A percentile compares a stretch with the other conserved stretches of the same genome.
Conservation (phyloP, 768 basidiomycete species). For the Austroboletus festivus region DNA sequence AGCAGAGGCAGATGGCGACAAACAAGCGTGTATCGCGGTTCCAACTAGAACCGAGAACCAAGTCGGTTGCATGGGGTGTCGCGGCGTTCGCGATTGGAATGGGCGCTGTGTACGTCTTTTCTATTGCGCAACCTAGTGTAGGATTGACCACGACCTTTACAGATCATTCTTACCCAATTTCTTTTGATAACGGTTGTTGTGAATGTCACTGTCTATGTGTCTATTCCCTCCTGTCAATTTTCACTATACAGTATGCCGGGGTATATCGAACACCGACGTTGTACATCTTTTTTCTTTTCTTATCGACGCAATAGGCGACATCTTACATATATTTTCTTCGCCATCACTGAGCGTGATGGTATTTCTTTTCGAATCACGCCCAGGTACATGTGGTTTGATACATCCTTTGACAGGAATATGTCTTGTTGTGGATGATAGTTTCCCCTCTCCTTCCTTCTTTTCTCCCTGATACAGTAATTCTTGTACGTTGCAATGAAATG, state of each 20-base stretch:
- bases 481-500: constrained; percentile 11
- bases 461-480: constrained; percentile 5
- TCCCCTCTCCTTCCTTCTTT: neutral
- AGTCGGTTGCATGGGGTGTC: constrained; percentile 80
- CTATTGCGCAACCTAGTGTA: neutral
- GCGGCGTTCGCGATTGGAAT: constrained; percentile 81
- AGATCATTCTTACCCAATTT: constrained; percentile 63
- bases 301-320: constrained; percentile 18
- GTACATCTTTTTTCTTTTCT: constrained; percentile 10
- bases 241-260: constrained; percentile 15
- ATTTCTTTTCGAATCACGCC: neutral
- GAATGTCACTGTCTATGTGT: constrained; percentile 15
- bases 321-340: neutral
- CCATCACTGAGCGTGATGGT: no score
- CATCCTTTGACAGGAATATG: constrained; percentile 7
- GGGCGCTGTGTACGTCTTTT: constrained; percentile 69
- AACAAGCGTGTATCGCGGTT: constrained; percentile 63
- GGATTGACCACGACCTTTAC: constrained; percentile 1
- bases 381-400: neutral
- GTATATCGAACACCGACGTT: constrained; percentile 19
- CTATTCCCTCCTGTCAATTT: constrained; percentile 9
- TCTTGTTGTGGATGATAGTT: neutral
- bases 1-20: constrained; percentile 53
- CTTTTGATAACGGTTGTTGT: constrained; percentile 38
- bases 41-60: constrained; percentile 61